These are phyloP conservation scores for Rhododendron mucronatum DNA, from an alignment of 148 eudicot genomes.

Conservation along the genomic window DNA sequence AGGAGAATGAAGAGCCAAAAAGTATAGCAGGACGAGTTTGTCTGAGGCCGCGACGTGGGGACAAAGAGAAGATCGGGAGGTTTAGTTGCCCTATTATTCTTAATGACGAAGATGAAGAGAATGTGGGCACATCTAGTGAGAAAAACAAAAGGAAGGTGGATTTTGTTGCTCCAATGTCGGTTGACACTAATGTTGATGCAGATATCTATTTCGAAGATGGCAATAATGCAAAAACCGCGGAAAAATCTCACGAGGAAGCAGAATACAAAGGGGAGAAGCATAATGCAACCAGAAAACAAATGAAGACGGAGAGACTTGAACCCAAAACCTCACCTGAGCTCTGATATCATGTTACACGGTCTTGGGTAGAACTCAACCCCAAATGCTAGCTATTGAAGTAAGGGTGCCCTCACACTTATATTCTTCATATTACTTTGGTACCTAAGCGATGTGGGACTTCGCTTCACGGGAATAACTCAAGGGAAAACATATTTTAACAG, in stretches of 20 bases:
- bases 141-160: background rate
- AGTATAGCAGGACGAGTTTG: conserved; percentile 9
- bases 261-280: background rate
- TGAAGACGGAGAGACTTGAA: too few species aligned
- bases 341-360: too few species aligned
- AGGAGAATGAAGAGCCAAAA: background rate
- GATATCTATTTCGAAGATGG: too few species aligned
- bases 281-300: too few species aligned
- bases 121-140: background rate
- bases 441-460: too few species aligned
- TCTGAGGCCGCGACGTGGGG: background rate
- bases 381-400: too few species aligned
- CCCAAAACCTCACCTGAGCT: too few species aligned
- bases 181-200: too few species aligned
- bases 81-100: background rate
- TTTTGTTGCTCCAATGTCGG: background rate
- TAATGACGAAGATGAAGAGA: background rate
- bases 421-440: too few species aligned
- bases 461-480: background rate
- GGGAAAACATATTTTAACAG: background rate
- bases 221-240: background rate
- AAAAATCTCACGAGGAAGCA: background rate
- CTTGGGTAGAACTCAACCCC: too few species aligned
- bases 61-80: conserved; percentile 1
- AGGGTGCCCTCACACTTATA: too few species aligned